phyloP scores from a whole-genome alignment of 768 basidiomycete genomes.

The Boletus sp. region DNA sequence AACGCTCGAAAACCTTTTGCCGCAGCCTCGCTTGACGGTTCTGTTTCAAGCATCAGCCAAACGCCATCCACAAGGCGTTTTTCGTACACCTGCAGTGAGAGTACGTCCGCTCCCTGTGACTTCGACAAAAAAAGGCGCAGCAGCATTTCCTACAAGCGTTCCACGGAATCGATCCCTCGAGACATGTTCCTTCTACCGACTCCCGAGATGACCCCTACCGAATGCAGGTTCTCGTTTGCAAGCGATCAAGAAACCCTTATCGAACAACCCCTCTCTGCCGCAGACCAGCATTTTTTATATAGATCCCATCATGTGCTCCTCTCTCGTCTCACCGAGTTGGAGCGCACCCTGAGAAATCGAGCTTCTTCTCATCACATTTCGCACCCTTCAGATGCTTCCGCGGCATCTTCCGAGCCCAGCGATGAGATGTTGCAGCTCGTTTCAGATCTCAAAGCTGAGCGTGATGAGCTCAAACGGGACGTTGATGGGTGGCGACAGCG shows the following conservation, averaged over 20 bases:
- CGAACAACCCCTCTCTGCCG: constrained; percentile 58
- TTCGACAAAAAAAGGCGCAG: constrained; percentile 49
- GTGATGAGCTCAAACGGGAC: constrained; percentile 86
- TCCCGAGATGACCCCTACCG: constrained; percentile 72
- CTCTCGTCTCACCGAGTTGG: constrained; percentile 78
- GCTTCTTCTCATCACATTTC: constrained; percentile 52
- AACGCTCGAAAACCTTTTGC: constrained; percentile 37
- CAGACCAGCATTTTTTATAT: constrained; percentile 84
- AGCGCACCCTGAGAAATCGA: constrained; percentile 55
- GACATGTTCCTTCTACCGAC: constrained; percentile 58
- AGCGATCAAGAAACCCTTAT: constrained; percentile 18
- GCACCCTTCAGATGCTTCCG: constrained; percentile 43
- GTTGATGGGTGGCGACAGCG: constrained; percentile 84
- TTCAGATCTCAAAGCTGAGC: constrained; percentile 79
- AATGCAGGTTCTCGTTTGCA: constrained; percentile 40
- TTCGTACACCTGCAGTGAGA: constrained; percentile 26
- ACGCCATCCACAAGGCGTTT: constrained; percentile 24
- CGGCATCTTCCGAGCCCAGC: constrained; percentile 47
- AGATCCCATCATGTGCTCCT: constrained; percentile 82
- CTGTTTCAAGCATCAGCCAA: constrained; percentile 29
- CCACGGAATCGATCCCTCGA: constrained; percentile 34
- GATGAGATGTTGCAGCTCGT: constrained; percentile 80
- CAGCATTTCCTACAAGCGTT: constrained; percentile 74
- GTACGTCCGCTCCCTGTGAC: constrained; percentile 24
- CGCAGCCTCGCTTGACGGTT: constrained; percentile 7